Conservation (phyloP, 495 filamentous ascomycete species). For the Xanthoparmelia taractica region DNA sequence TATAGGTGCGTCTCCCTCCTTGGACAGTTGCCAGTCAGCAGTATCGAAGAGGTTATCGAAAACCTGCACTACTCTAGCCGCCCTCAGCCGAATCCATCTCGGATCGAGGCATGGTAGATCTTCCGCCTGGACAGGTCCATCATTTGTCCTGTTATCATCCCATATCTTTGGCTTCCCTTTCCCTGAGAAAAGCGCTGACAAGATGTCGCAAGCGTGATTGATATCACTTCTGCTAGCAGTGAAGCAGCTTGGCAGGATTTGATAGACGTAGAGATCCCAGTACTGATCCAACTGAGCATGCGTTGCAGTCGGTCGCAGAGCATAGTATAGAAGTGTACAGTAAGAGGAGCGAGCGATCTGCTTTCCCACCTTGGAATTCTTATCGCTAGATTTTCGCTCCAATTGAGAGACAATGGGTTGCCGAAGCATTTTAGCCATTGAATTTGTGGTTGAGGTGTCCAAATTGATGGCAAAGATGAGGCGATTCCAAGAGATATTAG, state of each 20-base stretch:
- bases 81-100: slow-evolving; percentile 77
- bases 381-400: slow-evolving; percentile 51
- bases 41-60: slow-evolving; percentile 43
- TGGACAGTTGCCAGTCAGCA: slow-evolving; percentile 44
- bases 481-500: slow-evolving; percentile 75
- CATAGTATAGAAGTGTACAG: slow-evolving; percentile 77
- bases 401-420: slow-evolving; percentile 65
- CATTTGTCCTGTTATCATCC: slow-evolving; percentile 61
- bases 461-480: slow-evolving; percentile 64
- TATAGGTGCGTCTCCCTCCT: slow-evolving; percentile 38
- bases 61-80: slow-evolving; percentile 50
- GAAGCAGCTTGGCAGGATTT: slow-evolving; percentile 36
- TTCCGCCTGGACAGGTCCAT: slow-evolving; percentile 47
- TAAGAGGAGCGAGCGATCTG: slow-evolving; percentile 60
- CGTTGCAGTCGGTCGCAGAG: slow-evolving; percentile 61
- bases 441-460: slow-evolving; percentile 50
- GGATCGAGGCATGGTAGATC: slow-evolving; percentile 74
- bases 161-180: slow-evolving; percentile 57
- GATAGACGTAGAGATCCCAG: slow-evolving; percentile 69
- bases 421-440: slow-evolving; percentile 57
- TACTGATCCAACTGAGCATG: slow-evolving; percentile 58
- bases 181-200: slow-evolving; percentile 50
- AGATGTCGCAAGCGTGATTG: slow-evolving; percentile 53
- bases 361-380: slow-evolving; percentile 47
- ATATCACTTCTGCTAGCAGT: slow-evolving; percentile 31